These are phyloP conservation scores for Eudorina sp. DNA, from an alignment of 139 green algal species.

Conservation along the genomic window DNA sequence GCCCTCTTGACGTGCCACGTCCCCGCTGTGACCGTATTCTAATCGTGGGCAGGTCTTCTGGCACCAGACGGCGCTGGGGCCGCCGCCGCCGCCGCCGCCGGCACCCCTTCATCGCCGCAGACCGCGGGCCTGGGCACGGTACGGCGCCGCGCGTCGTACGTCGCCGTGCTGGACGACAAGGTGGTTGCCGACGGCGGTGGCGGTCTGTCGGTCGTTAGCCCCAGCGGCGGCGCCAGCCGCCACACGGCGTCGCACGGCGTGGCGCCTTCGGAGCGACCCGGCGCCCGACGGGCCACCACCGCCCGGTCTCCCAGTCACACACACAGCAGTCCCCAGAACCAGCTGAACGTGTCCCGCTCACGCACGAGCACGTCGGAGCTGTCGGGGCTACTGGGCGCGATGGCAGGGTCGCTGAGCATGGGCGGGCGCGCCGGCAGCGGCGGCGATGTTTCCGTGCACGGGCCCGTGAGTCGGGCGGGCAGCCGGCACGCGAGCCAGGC, in stretches of 20 bases:
- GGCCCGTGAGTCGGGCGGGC: not conserved
- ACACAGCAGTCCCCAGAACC: not conserved
- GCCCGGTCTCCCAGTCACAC: too few species aligned
- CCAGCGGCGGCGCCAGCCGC: not conserved
- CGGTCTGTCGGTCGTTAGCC: not conserved
- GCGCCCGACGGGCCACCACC: not conserved
- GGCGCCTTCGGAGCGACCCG: conserved; percentile 8
- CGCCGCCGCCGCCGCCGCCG: not conserved
- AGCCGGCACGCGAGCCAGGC: not conserved
- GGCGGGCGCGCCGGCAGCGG: not conserved
- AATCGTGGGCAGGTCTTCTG: not conserved
- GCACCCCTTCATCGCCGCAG: not conserved
- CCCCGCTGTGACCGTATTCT: not conserved
- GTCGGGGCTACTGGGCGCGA: not conserved
- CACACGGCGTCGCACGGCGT: not conserved
- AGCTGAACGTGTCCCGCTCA: too few species aligned
- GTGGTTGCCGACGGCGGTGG: not conserved
- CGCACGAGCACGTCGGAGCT: not conserved
- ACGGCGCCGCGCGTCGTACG: not conserved
- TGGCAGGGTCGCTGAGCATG: not conserved
- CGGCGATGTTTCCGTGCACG: not conserved
- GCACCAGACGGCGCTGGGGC: not conserved
- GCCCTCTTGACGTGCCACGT: not conserved
- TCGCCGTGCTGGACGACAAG: conserved; percentile 23
- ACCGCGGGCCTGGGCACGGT: not conserved